Evolutionary conservation across 108 stramenopile species (phyloP).

Genomic region (Cylindrotheca fusiformis): DNA sequence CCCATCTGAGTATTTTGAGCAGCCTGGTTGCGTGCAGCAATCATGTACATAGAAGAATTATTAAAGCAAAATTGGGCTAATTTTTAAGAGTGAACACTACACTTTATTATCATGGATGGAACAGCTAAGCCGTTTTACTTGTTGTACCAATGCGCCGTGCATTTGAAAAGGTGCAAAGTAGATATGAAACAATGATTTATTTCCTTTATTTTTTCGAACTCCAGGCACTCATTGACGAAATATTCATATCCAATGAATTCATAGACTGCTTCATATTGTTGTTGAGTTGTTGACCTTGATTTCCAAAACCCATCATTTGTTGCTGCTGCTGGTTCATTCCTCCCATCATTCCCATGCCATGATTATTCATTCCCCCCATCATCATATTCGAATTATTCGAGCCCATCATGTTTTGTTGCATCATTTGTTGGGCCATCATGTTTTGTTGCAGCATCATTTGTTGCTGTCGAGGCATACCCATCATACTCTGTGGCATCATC

Average conservation of each 20-base stretch:
- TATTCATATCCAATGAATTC: conserved; percentile 29
- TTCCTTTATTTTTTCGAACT: conserved; percentile 21
- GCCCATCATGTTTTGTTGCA: conserved; percentile 32
- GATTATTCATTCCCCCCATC: conserved; percentile 13
- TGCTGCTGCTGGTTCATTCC: conserved; percentile 24
- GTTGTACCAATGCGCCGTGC: no score
- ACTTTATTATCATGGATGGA: no score
- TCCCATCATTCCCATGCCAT: conserved; percentile 33
- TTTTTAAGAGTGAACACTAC: no score
- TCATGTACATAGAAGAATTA: no score
- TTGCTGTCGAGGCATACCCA: conserved; percentile 2
- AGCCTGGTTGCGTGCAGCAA: no score
- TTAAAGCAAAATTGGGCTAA: no score
- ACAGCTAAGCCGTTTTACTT: no score
- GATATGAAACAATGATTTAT: background rate
- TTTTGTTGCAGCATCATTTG: conserved; percentile 30
- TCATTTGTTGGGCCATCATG: conserved; percentile 15
- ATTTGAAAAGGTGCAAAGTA: no score
- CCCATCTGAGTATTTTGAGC: no score
- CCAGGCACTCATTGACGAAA: conserved; percentile 29
- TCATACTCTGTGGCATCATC: background rate
- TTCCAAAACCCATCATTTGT: conserved; percentile 13
- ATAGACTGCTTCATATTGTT: conserved; percentile 10
- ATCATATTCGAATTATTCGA: background rate
- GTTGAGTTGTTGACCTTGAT: background rate